Base-by-base conservation (phyloP, 169 alveolate genomes). In the Prorocentrum cordatum region DNA sequence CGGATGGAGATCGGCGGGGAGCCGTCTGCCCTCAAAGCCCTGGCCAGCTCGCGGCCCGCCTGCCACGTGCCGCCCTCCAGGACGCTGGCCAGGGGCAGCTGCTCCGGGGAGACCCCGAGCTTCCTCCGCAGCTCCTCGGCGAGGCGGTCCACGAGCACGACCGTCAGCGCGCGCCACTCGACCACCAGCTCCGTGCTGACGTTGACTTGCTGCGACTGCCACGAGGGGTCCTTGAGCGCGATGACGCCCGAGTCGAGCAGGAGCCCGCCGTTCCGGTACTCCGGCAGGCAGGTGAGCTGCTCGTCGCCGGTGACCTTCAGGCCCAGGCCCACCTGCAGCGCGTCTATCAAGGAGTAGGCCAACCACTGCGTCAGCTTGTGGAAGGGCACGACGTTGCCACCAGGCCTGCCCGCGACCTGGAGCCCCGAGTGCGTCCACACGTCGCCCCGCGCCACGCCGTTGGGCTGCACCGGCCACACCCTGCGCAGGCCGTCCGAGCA, bases 331-430 rank as follows among this genome's bases (percentile, higher is more conserved):
- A 42, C 54, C 54, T 42, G n/a, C 54, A 64, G 9, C 7, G 26
- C 75, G 26, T 64, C 75, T 27, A 33, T 33, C 32, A 64, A 27
- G 47, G 50, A 32, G 75, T 64, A 64, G 32, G 31, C 22, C 27
- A 64, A 32, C 75, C 75, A 64, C 47, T 64, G 75, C 9, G 75
- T 64, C 27, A 64, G 75, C 22, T 64, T 64, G 75, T 64, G 75
- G 18, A 64, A 64, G 75, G 50, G 5, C 24, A 64, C 47, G 31
- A 64, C 6, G 47, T 64, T 47, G 26, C 47, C 26, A 5, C 75
- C 75, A 14, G 75, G 39, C 3, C 9, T 12, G 16, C 50, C 75
- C 47, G 75, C 14, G 27, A 27, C 54, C 16, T 16, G 54, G 9
- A 42, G 54, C 9, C 9, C n/a, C 9, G 54, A 42, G 54, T 42